phyloP scores from a whole-genome alignment of 169 alveolate species.

The Miamiensis avidus region DNA sequence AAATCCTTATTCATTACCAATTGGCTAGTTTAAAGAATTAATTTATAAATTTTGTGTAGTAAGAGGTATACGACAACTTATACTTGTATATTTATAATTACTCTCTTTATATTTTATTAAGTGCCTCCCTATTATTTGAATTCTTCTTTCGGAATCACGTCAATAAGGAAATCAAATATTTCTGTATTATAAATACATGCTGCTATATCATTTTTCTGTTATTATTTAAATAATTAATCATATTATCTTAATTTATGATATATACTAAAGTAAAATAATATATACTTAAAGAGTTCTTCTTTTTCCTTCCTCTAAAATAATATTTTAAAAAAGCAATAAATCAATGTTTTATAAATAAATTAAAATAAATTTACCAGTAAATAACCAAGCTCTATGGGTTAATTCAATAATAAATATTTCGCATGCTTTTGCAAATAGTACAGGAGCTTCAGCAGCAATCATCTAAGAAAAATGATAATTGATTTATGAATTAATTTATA shows the following conservation, averaged over 20 bases:
- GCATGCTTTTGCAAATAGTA: constrained; percentile 95
- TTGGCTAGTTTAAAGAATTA: no score
- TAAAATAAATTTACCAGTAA: constrained; percentile 91
- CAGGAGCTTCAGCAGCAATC: constrained; percentile 97
- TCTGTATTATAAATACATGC: constrained; percentile 90
- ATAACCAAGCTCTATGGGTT: constrained; percentile 92
- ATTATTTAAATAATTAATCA: neutral
- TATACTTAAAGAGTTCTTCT: neutral
- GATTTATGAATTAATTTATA: neutral
- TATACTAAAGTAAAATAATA: neutral
- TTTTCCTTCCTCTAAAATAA: neutral
- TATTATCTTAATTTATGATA: no score
- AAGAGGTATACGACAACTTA: no score
- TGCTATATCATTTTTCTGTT: constrained; percentile 81
- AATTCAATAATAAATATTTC: constrained; percentile 95
- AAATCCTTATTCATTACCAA: no score
- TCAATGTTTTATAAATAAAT: constrained; percentile 1
- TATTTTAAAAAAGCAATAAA: neutral
- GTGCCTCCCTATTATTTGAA: constrained; percentile 2
- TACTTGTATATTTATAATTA: no score
- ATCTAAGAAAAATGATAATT: constrained; percentile 55
- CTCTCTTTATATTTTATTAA: neutral
- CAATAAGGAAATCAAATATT: constrained; percentile 92
- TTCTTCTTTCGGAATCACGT: constrained; percentile 81
- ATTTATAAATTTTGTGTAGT: no score